Conservation (phyloP, 352 stramenopile species). For the Phytophthora sp. region DNA sequence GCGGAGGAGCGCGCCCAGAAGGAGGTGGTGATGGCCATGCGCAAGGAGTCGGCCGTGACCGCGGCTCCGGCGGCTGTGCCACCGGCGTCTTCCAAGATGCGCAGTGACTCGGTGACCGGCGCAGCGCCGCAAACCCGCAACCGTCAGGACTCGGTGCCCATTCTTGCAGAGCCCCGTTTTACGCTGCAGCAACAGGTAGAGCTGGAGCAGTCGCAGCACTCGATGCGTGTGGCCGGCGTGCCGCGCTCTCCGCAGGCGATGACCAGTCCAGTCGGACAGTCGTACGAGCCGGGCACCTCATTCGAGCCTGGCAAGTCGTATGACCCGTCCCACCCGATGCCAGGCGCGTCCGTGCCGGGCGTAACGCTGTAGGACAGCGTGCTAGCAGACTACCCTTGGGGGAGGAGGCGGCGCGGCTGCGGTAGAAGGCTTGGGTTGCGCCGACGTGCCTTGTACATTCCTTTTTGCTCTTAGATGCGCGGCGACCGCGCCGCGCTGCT, state of each 20-base stretch:
- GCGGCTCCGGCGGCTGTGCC: slow-evolving; percentile 22
- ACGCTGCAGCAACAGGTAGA: slow-evolving; percentile 49
- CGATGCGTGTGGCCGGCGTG: slow-evolving; percentile 19
- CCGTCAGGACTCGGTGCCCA: slow-evolving; percentile 38
- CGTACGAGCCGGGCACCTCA: slow-evolving; percentile 30
- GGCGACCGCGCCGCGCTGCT: slow-evolving; percentile 14
- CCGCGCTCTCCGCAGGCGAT: slow-evolving; percentile 35
- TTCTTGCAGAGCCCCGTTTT: slow-evolving; percentile 41
- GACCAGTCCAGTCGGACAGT: slow-evolving; percentile 22
- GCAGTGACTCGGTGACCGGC: slow-evolving; percentile 41
- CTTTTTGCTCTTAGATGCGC: slow-evolving; percentile 35
- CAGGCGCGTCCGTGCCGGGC: slow-evolving; percentile 34
- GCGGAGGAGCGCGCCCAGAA: slow-evolving; percentile 33
- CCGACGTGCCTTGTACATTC: slow-evolving; percentile 34
- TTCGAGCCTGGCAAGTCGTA: slow-evolving; percentile 26
- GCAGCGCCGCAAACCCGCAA: slow-evolving; percentile 29
- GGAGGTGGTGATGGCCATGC: slow-evolving; percentile 31
- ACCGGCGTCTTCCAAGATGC: slow-evolving; percentile 38
- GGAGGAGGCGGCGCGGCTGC: slow-evolving; percentile 13
- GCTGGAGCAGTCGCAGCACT: slow-evolving; percentile 33
- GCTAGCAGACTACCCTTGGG: slow-evolving; percentile 28
- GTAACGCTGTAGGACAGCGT: slow-evolving; percentile 39
- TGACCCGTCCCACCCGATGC: slow-evolving; percentile 19
- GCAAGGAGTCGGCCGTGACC: slow-evolving; percentile 35
- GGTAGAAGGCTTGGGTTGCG: slow-evolving; percentile 10